phyloP scores from a whole-genome alignment of 1,284 basidiomycete species.

The Schizopora paradoxa region DNA sequence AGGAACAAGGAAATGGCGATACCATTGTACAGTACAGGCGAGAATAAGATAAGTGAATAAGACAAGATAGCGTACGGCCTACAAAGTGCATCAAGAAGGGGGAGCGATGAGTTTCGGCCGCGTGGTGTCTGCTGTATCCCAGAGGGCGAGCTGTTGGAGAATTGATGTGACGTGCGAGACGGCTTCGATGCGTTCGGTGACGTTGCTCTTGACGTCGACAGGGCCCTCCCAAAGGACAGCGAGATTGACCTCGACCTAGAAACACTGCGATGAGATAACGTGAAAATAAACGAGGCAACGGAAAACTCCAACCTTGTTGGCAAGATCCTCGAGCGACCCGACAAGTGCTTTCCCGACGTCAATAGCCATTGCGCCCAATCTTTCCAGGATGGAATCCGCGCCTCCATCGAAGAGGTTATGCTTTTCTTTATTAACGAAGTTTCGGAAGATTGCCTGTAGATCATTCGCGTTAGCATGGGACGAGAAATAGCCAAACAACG shows the following conservation, averaged over 20 bases:
- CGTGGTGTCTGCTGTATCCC: constrained; percentile 6
- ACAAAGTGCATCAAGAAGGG: background rate
- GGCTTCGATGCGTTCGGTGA: constrained; percentile 35
- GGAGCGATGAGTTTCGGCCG: no score
- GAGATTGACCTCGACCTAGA: constrained; percentile 53
- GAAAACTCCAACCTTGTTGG: constrained; percentile 42
- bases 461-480: background rate
- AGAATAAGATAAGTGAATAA: no score
- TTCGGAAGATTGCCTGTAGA: constrained; percentile 42
- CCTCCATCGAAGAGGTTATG: constrained; percentile 48
- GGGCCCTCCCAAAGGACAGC: constrained; percentile 55
- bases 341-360: constrained; percentile 45
- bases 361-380: constrained; percentile 41
- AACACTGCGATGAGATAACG: background rate
- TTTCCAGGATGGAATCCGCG: constrained; percentile 44
- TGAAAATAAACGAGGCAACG: background rate
- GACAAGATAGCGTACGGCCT: background rate
- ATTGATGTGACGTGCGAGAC: constrained; percentile 24
- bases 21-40: no score
- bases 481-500: background rate
- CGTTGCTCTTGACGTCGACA: constrained; percentile 42
- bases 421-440: constrained; percentile 39
- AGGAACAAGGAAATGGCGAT: background rate
- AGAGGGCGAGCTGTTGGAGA: constrained; percentile 8
- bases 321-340: constrained; percentile 41